phyloP scores from a whole-genome alignment of 495 filamentous ascomycete genomes.

The Daldinia loculata region DNA sequence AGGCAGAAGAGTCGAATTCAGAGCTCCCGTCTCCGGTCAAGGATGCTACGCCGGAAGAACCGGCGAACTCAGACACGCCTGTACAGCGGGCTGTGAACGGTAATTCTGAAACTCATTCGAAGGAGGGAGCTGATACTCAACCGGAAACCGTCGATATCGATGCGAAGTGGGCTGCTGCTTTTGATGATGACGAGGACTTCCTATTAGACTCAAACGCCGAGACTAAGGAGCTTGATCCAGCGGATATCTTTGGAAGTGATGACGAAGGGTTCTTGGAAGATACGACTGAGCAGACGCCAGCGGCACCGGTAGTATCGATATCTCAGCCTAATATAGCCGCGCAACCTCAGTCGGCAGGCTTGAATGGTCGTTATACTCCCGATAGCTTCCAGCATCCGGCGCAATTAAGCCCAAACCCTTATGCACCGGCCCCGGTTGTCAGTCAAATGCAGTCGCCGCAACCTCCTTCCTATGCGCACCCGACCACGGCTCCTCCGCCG shows the following conservation, averaged over 20 bases:
- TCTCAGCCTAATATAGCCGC: constrained; percentile 37
- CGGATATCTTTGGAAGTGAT: constrained; percentile 72
- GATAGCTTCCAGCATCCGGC: constrained; percentile 40
- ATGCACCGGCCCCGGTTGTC: constrained; percentile 41
- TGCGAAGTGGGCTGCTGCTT: constrained; percentile 82
- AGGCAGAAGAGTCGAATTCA: constrained; percentile 35
- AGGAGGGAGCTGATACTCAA: constrained; percentile 29
- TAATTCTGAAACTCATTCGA: constrained; percentile 43
- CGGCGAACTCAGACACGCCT: constrained; percentile 32
- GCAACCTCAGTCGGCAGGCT: constrained; percentile 45
- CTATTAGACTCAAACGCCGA: constrained; percentile 49
- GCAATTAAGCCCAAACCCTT: constrained; percentile 49
- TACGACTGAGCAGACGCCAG: constrained; percentile 47
- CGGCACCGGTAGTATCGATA: constrained; percentile 22
- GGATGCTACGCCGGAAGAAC: constrained; percentile 27
- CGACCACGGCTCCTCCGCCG: constrained; percentile 55
- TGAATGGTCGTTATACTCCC: constrained; percentile 52
- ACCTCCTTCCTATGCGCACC: constrained; percentile 49
- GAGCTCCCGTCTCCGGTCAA: constrained; percentile 43
- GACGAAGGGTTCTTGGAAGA: constrained; percentile 78
- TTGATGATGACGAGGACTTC: constrained; percentile 75
- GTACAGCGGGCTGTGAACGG: constrained; percentile 37
- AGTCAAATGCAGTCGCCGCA: constrained; percentile 40
- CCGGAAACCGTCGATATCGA: constrained; percentile 63
- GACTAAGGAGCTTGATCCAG: constrained; percentile 57